These are phyloP conservation scores for Penicillium sp. DNA, from an alignment of 2,329 filamentous ascomycete species.

Conservation along the genomic window DNA sequence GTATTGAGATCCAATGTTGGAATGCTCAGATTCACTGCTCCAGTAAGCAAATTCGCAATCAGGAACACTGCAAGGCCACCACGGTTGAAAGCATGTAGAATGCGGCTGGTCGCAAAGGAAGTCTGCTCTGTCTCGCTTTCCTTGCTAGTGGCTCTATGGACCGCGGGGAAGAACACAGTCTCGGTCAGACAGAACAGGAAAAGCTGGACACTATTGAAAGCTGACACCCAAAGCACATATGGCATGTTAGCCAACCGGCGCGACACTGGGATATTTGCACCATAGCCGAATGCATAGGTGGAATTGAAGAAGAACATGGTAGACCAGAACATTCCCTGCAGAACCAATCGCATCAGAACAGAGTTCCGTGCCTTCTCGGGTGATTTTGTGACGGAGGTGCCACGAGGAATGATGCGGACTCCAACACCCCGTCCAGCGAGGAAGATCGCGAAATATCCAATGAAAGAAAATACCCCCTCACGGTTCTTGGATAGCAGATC, in stretches of 20 bases:
- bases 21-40: slow-evolving; percentile 81
- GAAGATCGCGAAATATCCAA: slow-evolving; percentile 93
- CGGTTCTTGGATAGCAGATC: slow-evolving; percentile 84
- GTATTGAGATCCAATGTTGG: slow-evolving; percentile 72
- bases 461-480: slow-evolving; percentile 92
- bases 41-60: slow-evolving; percentile 83
- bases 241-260: slow-evolving; percentile 88
- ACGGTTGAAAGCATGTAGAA: slow-evolving; percentile 81
- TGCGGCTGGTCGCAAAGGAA: slow-evolving; percentile 68
- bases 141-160: slow-evolving; percentile 57
- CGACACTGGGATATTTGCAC: slow-evolving; percentile 66
- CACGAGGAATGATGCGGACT: slow-evolving; percentile 71
- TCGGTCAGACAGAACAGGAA: slow-evolving; percentile 76
- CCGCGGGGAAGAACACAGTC: slow-evolving; percentile 69
- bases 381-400: slow-evolving; percentile 44
- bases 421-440: slow-evolving; percentile 83
- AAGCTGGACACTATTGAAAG: slow-evolving; percentile 84
- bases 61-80: slow-evolving; percentile 86
- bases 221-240: slow-evolving; percentile 88
- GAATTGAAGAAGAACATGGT: slow-evolving; percentile 68
- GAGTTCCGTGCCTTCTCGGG: slow-evolving; percentile 49
- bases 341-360: slow-evolving; percentile 61
- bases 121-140: slow-evolving; percentile 63
- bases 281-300: slow-evolving; percentile 66
- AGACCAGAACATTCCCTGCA: slow-evolving; percentile 67